phyloP scores from a whole-genome alignment of 495 filamentous ascomycete genomes.

The Hypoxylon crocopeplum region DNA sequence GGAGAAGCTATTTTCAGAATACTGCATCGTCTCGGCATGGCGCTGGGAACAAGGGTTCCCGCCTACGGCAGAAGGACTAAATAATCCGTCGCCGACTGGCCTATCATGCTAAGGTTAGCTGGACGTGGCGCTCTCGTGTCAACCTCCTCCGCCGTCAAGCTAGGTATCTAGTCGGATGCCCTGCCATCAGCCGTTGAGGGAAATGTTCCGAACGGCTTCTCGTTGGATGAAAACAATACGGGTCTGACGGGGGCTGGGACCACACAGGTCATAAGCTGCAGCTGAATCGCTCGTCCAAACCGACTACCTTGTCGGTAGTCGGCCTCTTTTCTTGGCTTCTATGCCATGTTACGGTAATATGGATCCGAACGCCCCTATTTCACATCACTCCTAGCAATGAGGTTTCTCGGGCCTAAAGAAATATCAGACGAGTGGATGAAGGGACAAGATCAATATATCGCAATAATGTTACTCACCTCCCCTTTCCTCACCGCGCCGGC shows the following conservation, averaged over 20 bases:
- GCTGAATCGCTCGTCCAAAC: constrained; percentile 15
- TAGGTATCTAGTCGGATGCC: constrained; percentile 22
- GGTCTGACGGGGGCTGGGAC: constrained; percentile 16
- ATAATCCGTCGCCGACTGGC: background rate
- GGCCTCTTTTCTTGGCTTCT: constrained; percentile 17
- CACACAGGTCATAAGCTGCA: constrained; percentile 3
- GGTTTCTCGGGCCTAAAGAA: background rate
- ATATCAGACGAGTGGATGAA: background rate
- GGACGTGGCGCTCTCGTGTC: constrained; percentile 31
- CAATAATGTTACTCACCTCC: background rate
- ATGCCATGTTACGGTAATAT: constrained; percentile 21
- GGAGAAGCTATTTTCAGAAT: constrained; percentile 19
- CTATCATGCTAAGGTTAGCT: background rate
- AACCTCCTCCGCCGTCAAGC: constrained; percentile 20
- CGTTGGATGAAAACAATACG: constrained; percentile 33
- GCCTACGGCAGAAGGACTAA: constrained; percentile 5
- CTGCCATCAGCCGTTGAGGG: constrained; percentile 35
- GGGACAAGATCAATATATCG: background rate
- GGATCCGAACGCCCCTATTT: constrained; percentile 5
- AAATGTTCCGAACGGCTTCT: constrained; percentile 31
- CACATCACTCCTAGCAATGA: constrained; percentile 2
- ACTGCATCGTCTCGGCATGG: no score
- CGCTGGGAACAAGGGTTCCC: no score
- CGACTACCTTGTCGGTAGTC: constrained; percentile 11
- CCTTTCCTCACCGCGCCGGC: background rate